phyloP scores from a whole-genome alignment of 2,329 filamentous ascomycete genomes.

The Emergomyces africanus region DNA sequence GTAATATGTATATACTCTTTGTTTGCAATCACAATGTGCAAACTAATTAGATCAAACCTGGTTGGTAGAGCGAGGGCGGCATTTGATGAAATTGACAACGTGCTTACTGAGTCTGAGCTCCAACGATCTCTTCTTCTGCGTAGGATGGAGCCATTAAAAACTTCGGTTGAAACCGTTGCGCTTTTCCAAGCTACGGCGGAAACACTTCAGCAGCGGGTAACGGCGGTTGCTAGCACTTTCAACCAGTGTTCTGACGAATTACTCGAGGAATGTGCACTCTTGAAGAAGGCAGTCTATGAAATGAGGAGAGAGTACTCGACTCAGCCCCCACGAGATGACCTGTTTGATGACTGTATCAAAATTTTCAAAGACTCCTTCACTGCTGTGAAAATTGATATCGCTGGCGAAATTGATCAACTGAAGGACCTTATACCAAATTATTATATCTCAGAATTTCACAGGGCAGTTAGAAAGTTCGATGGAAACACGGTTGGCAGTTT shows the following conservation, averaged over 20 bases:
- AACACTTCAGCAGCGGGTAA: background rate
- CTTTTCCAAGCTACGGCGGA: background rate
- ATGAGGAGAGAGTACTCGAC: background rate
- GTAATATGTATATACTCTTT: background rate
- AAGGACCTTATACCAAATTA: background rate
- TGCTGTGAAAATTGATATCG: background rate
- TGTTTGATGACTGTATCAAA: background rate
- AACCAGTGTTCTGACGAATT: background rate
- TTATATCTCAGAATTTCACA: background rate
- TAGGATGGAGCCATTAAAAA: background rate
- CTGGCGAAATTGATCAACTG: background rate
- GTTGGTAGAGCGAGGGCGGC: background rate
- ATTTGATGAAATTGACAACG: background rate
- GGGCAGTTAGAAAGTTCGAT: background rate
- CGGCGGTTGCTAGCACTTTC: background rate
- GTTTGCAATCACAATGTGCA: background rate
- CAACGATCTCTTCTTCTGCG: background rate
- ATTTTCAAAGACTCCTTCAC: background rate
- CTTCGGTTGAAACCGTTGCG: background rate
- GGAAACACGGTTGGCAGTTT: background rate
- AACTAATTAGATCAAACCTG: background rate
- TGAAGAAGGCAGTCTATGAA: background rate
- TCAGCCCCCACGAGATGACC: background rate
- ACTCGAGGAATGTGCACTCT: background rate
- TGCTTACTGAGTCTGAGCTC: background rate